phyloP scores from a whole-genome alignment of 805 yeast species.

The Lipomyces orientalis region DNA sequence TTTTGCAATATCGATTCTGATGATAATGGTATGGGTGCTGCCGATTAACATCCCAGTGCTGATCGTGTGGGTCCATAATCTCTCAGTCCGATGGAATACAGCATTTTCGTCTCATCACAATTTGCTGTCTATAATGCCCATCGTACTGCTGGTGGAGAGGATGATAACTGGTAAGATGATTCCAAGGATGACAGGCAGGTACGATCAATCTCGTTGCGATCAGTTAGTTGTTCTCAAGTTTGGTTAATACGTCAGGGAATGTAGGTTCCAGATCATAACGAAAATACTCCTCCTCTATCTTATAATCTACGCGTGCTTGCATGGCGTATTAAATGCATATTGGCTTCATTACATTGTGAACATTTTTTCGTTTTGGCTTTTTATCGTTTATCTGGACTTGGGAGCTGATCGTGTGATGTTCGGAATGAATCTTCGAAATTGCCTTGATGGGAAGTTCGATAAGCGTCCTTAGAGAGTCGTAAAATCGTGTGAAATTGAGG shows the following conservation, averaged over 20 bases:
- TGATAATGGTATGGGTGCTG: constrained; percentile 75
- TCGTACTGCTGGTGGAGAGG: constrained; percentile 62
- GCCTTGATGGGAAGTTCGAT: constrained; percentile 14
- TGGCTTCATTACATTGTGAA: constrained; percentile 83
- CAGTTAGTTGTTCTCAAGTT: constrained; percentile 18
- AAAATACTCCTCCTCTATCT: constrained; percentile 56
- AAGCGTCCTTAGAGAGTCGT: constrained; percentile 16
- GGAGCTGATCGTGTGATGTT: background rate
- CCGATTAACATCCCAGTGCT: constrained; percentile 81
- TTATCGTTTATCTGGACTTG: constrained; percentile 30
- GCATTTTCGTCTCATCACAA: constrained; percentile 90
- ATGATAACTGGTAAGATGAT: constrained; percentile 57
- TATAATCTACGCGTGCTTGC: constrained; percentile 65
- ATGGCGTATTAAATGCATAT: constrained; percentile 81
- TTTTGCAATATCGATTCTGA: constrained; percentile 64
- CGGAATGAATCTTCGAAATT: background rate
- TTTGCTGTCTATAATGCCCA: constrained; percentile 75
- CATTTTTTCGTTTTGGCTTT: constrained; percentile 48
- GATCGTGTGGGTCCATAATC: constrained; percentile 80
- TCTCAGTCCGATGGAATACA: constrained; percentile 77
- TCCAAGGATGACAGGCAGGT: constrained; percentile 47
- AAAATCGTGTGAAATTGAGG: background rate
- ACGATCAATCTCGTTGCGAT: background rate
- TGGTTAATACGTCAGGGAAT: background rate
- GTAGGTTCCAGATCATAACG: constrained; percentile 46